A percentile compares a stretch with the other conserved stretches of the same genome.
These are phyloP conservation scores for Daldinia eschscholtzii DNA, from an alignment of 2,329 filamentous ascomycete species.

Conservation along the genomic window DNA sequence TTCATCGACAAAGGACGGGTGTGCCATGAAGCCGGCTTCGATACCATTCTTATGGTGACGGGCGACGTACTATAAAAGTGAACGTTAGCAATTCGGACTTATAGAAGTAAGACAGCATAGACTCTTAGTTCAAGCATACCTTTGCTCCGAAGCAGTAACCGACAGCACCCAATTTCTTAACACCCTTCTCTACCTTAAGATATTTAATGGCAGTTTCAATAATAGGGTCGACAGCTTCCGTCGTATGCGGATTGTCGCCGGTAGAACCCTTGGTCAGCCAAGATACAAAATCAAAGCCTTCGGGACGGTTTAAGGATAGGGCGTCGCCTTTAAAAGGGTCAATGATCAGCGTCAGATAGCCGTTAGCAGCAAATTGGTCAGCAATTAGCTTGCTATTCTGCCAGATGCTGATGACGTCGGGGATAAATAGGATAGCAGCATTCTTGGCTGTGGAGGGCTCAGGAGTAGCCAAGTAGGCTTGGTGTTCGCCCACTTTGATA, in stretches of 20 bases:
- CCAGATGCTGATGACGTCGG: constrained; percentile 67
- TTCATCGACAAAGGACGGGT: constrained; percentile 79
- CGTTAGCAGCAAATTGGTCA: constrained; percentile 80
- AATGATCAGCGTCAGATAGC: constrained; percentile 76
- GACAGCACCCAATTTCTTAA: constrained; percentile 71
- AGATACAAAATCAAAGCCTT: constrained; percentile 57
- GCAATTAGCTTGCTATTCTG: constrained; percentile 75
- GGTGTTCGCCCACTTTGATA: constrained; percentile 61
- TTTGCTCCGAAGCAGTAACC: constrained; percentile 85
- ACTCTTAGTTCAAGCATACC: constrained; percentile 54
- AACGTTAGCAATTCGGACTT: constrained; percentile 7
- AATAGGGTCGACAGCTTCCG: constrained; percentile 61
- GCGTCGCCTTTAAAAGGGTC: constrained; percentile 79
- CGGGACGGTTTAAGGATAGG: constrained; percentile 64
- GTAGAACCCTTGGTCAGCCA: constrained; percentile 61
- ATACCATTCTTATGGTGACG: constrained; percentile 75
- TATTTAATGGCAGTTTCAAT: constrained; percentile 67
- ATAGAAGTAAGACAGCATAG: background rate
- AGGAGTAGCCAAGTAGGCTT: constrained; percentile 66
- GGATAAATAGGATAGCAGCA: constrained; percentile 61
- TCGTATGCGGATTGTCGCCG: constrained; percentile 65
- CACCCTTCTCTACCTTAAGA: constrained; percentile 66
- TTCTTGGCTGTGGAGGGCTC: constrained; percentile 54
- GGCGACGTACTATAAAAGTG: constrained; percentile 69
- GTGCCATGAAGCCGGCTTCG: constrained; percentile 78